Evolutionary conservation across 2,329 filamentous ascomycete genomes (phyloP).

Genomic region (Monosporascus ibericus): DNA sequence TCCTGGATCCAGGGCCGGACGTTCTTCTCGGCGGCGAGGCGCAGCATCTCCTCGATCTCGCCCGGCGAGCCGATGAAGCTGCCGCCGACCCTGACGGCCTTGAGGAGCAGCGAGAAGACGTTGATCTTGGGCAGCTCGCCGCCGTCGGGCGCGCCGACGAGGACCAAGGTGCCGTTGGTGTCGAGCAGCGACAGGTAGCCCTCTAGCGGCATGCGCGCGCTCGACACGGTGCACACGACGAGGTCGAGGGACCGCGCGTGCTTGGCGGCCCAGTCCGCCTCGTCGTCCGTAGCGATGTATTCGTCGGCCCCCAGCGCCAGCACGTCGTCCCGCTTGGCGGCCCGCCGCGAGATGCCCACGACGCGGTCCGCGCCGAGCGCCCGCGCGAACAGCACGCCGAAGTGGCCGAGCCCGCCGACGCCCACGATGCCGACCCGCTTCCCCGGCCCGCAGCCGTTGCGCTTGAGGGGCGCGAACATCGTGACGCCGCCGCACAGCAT

Average conservation of each 20-base stretch:
- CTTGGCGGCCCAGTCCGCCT: constrained; percentile 48
- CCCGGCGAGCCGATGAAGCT: constrained; percentile 42
- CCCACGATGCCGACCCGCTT: constrained; percentile 64
- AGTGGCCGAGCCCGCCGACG: constrained; percentile 63
- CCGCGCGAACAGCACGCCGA: constrained; percentile 62
- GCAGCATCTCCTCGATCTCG: constrained; percentile 57
- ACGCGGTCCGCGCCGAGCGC: constrained; percentile 58
- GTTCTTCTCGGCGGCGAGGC: constrained; percentile 51
- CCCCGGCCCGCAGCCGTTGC: constrained; percentile 60
- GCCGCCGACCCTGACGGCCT: constrained; percentile 47
- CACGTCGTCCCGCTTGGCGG: constrained; percentile 48
- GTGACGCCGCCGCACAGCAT: constrained; percentile 69
- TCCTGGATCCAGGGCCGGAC: constrained; percentile 52
- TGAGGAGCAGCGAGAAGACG: constrained; percentile 52
- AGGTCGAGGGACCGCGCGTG: constrained; percentile 48
- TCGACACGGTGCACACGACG: constrained; percentile 53
- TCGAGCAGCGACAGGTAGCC: constrained; percentile 59
- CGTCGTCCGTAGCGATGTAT: constrained; percentile 39
- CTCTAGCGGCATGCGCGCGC: constrained; percentile 50
- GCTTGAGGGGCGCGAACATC: constrained; percentile 55
- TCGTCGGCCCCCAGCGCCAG: constrained; percentile 51
- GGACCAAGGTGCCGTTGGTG: constrained; percentile 54
- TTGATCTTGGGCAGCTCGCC: constrained; percentile 37
- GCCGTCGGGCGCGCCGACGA: constrained; percentile 62
- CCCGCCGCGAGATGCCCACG: constrained; percentile 50